Percentiles rank a stretch among this genome's conserved stretches.
These are phyloP conservation scores for Wickerhamiella vanderwaltii DNA, from an alignment of 805 yeast species.

Conservation along the genomic window DNA sequence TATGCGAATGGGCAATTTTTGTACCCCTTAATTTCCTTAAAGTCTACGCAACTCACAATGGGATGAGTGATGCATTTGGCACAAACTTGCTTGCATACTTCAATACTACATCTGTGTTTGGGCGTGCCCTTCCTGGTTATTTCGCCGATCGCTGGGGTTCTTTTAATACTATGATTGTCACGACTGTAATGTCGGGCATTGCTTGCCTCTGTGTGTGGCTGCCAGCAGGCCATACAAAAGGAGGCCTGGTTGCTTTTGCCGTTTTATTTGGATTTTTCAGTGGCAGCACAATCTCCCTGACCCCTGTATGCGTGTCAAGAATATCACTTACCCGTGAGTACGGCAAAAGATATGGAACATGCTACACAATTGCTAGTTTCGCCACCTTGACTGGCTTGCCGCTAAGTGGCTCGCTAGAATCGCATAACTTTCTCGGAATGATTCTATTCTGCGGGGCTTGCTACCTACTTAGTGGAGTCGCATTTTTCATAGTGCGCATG, in stretches of 20 bases:
- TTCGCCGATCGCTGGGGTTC: conserved; percentile 44
- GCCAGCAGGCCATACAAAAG: conserved; percentile 34
- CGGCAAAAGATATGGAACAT: conserved; percentile 58
- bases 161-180: conserved; percentile 42
- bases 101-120: conserved; percentile 37
- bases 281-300: conserved; percentile 49
- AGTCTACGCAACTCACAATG: conserved; percentile 43
- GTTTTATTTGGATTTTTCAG: conserved; percentile 31
- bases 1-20: conserved; percentile 41
- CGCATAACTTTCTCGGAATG: conserved; percentile 25
- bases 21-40: conserved; percentile 43
- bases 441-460: conserved; percentile 26
- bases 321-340: conserved; percentile 52
- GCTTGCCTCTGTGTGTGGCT: conserved; percentile 49
- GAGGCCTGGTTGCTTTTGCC: conserved; percentile 45
- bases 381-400: conserved; percentile 31
- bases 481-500: conserved; percentile 22
- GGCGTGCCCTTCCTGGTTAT: conserved; percentile 44
- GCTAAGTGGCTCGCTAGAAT: conserved; percentile 28
- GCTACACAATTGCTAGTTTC: conserved; percentile 37
- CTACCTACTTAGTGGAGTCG: conserved; percentile 23
- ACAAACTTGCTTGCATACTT: conserved; percentile 35
- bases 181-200: conserved; percentile 36
- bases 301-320: conserved; percentile 59
- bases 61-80: conserved; percentile 25